Percentiles rank a stretch among this genome's conserved stretches.
Evolutionary conservation across 2,329 filamentous ascomycete species (phyloP).

Genomic region (Cladosporium sp.): DNA sequence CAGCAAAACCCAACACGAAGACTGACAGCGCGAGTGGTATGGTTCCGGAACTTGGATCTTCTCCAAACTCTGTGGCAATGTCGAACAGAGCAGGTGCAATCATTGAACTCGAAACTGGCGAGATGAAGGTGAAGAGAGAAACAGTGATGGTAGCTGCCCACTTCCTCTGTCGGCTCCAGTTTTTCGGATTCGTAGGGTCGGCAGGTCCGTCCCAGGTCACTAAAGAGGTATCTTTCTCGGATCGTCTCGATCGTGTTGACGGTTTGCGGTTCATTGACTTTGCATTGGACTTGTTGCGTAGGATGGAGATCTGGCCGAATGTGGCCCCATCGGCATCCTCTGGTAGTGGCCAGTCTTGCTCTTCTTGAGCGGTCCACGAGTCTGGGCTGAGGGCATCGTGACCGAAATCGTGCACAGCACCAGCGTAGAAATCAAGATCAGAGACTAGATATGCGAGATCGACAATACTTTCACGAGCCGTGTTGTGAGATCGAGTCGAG

Average conservation of each 20-base stretch:
- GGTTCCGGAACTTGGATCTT: conserved; percentile 25
- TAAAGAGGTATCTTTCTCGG: conserved; percentile 36
- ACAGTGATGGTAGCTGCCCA: conserved; percentile 49
- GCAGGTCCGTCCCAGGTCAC: conserved; percentile 50
- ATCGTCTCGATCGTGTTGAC: conserved; percentile 32
- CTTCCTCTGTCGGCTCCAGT: conserved; percentile 46
- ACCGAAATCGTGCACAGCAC: conserved; percentile 39
- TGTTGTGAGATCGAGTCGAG: conserved; percentile 30
- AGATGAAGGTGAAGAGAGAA: conserved; percentile 42
- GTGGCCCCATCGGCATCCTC: conserved; percentile 28
- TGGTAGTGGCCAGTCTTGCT: conserved; percentile 28
- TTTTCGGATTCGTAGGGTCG: conserved; percentile 50
- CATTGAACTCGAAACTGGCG: conserved; percentile 42
- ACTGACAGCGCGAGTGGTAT: conserved; percentile 37
- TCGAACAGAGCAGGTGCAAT: conserved; percentile 38
- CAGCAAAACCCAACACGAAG: conserved; percentile 41
- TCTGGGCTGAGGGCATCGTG: conserved; percentile 30
- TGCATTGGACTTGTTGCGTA: conserved; percentile 30
- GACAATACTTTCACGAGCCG: conserved; percentile 35
- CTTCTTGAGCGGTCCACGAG: conserved; percentile 30
- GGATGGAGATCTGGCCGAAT: conserved; percentile 35
- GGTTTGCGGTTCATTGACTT: conserved; percentile 30
- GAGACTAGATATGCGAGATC: conserved; percentile 38
- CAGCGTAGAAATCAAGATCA: conserved; percentile 39
- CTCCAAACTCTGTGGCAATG: conserved; percentile 30